Conservation (phyloP, 192 early-diverging fungal genomes). For the Coemansia sp. region DNA sequence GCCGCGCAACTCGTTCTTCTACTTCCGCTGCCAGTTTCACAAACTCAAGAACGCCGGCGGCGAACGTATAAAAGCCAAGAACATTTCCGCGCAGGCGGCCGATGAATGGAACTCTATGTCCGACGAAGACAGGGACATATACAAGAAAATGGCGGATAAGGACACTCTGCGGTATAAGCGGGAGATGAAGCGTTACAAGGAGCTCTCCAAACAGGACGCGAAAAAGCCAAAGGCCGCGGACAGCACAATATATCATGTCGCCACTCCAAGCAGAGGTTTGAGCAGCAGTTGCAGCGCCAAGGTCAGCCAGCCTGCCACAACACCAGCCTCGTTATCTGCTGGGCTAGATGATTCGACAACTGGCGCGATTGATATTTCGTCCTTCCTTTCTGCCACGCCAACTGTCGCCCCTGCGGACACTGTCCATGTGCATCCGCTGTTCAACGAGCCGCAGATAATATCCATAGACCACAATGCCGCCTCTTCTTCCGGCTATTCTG, state of each 20-base stretch:
- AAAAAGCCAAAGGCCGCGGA: slow-evolving; percentile 9
- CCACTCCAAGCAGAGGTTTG: neutral
- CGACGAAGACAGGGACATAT: slow-evolving; percentile 54
- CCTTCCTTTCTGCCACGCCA: slow-evolving; percentile 11
- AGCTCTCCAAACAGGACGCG: slow-evolving; percentile 18
- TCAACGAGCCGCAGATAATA: slow-evolving; percentile 25
- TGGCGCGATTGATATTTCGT: slow-evolving; percentile 4
- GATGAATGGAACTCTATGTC: slow-evolving; percentile 66
- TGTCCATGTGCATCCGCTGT: slow-evolving; percentile 10
- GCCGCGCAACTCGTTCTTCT: slow-evolving; percentile 32
- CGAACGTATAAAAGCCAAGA: slow-evolving; percentile 19
- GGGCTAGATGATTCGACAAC: slow-evolving; percentile 6
- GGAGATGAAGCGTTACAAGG: slow-evolving; percentile 62
- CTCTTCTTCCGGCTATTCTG: neutral
- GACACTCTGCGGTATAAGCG: slow-evolving; percentile 73
- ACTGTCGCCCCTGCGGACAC: slow-evolving; percentile 6
- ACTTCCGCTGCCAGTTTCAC: slow-evolving; percentile 25
- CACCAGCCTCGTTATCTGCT: slow-evolving; percentile 6
- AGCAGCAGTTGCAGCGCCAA: neutral
- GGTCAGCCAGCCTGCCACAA: neutral
- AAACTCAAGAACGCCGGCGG: slow-evolving; percentile 12
- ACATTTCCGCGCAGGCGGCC: slow-evolving; percentile 18
- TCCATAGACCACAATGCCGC: slow-evolving; percentile 5
- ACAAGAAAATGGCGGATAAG: slow-evolving; percentile 57
- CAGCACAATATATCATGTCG: neutral